Conservation (phyloP, 1,139 yeast genomes). For the Blastobotrys ciferrii region DNA sequence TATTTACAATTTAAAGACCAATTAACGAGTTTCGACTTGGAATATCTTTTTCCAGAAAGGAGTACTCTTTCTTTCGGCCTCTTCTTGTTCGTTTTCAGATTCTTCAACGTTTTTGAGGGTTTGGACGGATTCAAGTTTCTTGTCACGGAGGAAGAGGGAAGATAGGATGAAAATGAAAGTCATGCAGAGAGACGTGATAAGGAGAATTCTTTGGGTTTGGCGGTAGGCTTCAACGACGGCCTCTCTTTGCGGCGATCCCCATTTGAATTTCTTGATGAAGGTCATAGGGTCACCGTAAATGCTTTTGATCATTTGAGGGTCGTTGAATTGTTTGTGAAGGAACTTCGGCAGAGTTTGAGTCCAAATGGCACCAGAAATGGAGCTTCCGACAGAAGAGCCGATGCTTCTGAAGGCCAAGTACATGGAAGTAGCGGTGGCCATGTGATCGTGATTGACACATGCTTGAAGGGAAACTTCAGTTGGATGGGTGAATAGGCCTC, state of each 20-base stretch:
- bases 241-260: constrained; percentile 11
- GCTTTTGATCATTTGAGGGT: not conserved
- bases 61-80: not conserved
- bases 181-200: constrained; percentile 8
- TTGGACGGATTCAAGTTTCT: constrained; percentile 9
- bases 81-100: not conserved
- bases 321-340: not conserved
- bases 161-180: constrained; percentile 2
- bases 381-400: constrained; percentile 46
- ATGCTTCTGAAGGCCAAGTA: constrained; percentile 42
- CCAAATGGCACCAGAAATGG: constrained; percentile 50
- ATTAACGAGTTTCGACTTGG: not conserved
- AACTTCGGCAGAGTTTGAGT: constrained; percentile 39
- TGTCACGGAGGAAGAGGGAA: constrained; percentile 3
- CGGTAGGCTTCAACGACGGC: constrained; percentile 6
- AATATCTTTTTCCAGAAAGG: not conserved
- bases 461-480: constrained; percentile 65
- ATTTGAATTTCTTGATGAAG: constrained; percentile 1
- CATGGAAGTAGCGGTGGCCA: constrained; percentile 46
- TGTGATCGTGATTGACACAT: constrained; percentile 51
- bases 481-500: constrained; percentile 67
- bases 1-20: not conserved
- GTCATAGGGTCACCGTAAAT: constrained; percentile 10
- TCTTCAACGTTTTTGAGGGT: not conserved
- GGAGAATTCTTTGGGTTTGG: constrained; percentile 6